These are phyloP conservation scores for Dillenia turbinata DNA, from an alignment of 164 flowering plant genomes.

Conservation along the genomic window DNA sequence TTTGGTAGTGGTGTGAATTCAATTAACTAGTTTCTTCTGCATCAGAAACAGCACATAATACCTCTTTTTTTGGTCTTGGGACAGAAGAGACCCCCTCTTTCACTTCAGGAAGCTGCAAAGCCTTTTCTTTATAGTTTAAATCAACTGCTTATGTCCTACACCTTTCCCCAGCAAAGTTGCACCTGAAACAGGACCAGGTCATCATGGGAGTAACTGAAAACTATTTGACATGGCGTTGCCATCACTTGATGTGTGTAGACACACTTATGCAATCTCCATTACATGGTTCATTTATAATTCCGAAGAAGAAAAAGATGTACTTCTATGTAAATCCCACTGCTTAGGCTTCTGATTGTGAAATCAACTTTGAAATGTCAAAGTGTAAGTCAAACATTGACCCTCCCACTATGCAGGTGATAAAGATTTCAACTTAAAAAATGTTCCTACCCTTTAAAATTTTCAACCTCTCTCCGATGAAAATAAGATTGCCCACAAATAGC, in stretches of 20 bases:
- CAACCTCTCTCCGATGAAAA: too few relatives aligned
- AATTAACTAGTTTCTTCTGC: too few relatives aligned
- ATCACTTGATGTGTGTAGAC: neutral
- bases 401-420: too few relatives aligned
- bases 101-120: slow-evolving; percentile 13
- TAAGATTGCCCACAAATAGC: too few relatives aligned
- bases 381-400: too few relatives aligned
- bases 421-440: too few relatives aligned
- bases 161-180: slow-evolving; percentile 14
- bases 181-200: slow-evolving; percentile 17
- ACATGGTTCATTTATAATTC: neutral
- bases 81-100: slow-evolving; percentile 20
- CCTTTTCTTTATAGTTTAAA: slow-evolving; percentile 10
- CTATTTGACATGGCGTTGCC: neutral
- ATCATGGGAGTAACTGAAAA: neutral
- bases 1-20: too few relatives aligned
- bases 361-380: too few relatives aligned
- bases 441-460: too few relatives aligned
- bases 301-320: neutral
- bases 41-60: slow-evolving; percentile 4
- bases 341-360: too few relatives aligned
- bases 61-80: slow-evolving; percentile 23
- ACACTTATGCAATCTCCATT: too few relatives aligned
- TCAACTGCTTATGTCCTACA: slow-evolving; percentile 9
- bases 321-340: neutral